Evolutionary conservation across 768 basidiomycete genomes (phyloP).

Genomic region (Atractiella rhizophila): DNA sequence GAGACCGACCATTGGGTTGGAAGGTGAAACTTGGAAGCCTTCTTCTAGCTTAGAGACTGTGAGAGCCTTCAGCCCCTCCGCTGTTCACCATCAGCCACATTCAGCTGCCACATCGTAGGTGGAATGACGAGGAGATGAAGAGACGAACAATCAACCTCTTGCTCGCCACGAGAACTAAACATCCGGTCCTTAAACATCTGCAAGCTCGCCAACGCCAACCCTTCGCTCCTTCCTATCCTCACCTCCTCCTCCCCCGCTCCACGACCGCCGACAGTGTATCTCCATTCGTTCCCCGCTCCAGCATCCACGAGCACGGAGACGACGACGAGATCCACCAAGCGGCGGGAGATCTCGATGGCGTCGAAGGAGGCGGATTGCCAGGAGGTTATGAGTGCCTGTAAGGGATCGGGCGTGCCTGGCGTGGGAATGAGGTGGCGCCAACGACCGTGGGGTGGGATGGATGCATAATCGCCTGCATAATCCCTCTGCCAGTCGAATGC

Average conservation of each 20-base stretch:
- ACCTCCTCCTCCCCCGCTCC: constrained; percentile 24
- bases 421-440: constrained; percentile 58
- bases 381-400: constrained; percentile 13
- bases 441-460: constrained; percentile 35
- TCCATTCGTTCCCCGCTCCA: constrained; percentile 65
- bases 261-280: no score
- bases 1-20: no score
- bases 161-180: no score
- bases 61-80: no score
- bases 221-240: constrained; percentile 38
- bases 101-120: no score
- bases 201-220: constrained; percentile 65
- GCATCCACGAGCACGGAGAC: constrained; percentile 86
- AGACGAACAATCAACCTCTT: no score
- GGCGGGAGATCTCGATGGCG: constrained; percentile 32
- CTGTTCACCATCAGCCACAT: no score
- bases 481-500: no score
- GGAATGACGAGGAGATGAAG: no score
- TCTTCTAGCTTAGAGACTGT: no score
- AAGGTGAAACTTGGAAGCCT: no score
- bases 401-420: constrained; percentile 9
- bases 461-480: constrained; percentile 41
- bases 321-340: constrained; percentile 66
- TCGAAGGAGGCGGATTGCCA: constrained; percentile 9
- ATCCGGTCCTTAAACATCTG: constrained; percentile 67